Conservation (phyloP, 1,139 yeast species). For the Scheffersomyces illinoinensis region DNA sequence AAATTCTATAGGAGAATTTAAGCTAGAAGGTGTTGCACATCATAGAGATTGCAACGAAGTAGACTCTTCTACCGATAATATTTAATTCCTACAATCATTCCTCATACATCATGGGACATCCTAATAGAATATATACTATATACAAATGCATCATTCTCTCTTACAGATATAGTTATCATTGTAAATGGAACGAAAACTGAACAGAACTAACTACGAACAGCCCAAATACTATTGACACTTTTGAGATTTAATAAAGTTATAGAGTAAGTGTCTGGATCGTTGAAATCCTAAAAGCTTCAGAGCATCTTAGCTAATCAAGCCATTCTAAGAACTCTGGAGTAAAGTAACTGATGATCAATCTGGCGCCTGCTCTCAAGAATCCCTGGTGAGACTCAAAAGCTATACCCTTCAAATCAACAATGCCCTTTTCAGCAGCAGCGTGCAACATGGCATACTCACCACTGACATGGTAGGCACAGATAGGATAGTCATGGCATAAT, state of each 20-base stretch:
- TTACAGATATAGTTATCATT: no score
- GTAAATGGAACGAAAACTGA: background rate
- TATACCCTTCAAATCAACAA: conserved; percentile 82
- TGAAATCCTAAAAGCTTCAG: background rate
- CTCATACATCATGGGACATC: background rate
- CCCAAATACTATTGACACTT: background rate
- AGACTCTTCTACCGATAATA: background rate
- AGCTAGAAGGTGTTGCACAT: no score
- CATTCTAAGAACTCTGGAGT: conserved; percentile 96
- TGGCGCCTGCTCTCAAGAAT: conserved; percentile 93
- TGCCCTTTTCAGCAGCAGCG: conserved; percentile 97
- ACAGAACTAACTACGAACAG: background rate
- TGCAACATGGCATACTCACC: conserved; percentile 98
- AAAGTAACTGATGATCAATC: conserved; percentile 85
- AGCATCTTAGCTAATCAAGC: conserved; percentile 45
- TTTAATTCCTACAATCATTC: background rate
- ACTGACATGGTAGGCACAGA: conserved; percentile 94
- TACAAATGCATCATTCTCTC: background rate
- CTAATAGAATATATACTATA: background rate
- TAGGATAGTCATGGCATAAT: conserved; percentile 80
- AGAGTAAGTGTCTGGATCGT: background rate
- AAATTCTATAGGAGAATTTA: background rate
- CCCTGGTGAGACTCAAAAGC: conserved; percentile 95
- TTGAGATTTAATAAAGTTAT: background rate
- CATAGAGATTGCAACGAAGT: no score